A percentile compares a stretch with the other conserved stretches of the same genome.
Conservation (phyloP, 192 early-diverging fungal species). For the Irineochytrium annulatum region DNA sequence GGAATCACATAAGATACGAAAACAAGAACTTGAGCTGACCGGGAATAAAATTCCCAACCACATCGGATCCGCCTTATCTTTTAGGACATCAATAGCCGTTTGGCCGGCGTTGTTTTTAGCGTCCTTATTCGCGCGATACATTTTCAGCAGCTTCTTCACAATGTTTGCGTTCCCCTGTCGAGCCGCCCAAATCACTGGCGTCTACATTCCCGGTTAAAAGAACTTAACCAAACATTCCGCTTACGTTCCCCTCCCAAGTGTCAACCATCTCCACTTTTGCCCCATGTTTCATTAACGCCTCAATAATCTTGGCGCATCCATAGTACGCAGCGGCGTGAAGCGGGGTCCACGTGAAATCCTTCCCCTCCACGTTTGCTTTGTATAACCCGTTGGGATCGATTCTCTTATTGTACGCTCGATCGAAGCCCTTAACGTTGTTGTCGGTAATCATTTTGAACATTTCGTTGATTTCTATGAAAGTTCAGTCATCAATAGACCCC, state of each 20-base stretch:
- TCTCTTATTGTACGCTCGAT: slow-evolving; percentile 14
- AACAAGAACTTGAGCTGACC: no score
- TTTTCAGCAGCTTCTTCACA: slow-evolving; percentile 68
- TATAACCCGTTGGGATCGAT: slow-evolving; percentile 40
- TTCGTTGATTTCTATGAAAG: slow-evolving; percentile 19
- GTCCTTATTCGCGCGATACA: slow-evolving; percentile 69
- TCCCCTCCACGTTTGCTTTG: slow-evolving; percentile 44
- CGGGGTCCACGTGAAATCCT: slow-evolving; percentile 74
- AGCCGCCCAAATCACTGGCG: slow-evolving; percentile 88
- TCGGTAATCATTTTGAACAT: slow-evolving; percentile 36
- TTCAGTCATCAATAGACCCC: neutral
- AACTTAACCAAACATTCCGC: neutral
- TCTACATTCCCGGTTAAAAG: slow-evolving; percentile 14
- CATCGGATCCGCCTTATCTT: slow-evolving; percentile 51
- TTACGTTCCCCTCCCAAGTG: slow-evolving; percentile 71
- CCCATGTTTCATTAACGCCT: slow-evolving; percentile 66
- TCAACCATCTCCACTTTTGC: slow-evolving; percentile 78
- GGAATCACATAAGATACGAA: no score
- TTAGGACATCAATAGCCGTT: slow-evolving; percentile 74
- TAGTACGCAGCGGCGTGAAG: slow-evolving; percentile 85
- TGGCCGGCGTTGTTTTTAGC: slow-evolving; percentile 75
- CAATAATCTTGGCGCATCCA: slow-evolving; percentile 63
- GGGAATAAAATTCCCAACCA: slow-evolving; percentile 49
- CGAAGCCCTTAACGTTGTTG: slow-evolving; percentile 28
- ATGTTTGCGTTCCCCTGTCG: slow-evolving; percentile 70